Percentiles rank a stretch among this genome's conserved stretches.
phyloP scores from a whole-genome alignment of 306 rosid genomes.

The Lathyrus oleraceus region DNA sequence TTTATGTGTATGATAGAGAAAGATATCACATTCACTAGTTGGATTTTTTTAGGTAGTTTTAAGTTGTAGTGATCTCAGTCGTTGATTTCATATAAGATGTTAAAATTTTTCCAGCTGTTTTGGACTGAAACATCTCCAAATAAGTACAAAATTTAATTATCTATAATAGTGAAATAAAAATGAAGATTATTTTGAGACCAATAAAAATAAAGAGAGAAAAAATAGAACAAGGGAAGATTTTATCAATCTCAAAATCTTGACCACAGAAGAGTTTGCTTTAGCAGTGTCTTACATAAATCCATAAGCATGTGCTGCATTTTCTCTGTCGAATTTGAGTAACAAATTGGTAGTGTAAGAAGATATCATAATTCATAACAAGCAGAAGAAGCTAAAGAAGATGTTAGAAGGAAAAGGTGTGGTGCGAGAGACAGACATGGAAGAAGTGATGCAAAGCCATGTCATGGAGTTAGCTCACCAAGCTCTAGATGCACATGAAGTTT shows the following conservation, averaged over 20 bases:
- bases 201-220: slow-evolving; percentile 20
- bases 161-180: slow-evolving; percentile 7
- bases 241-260: slow-evolving; percentile 30
- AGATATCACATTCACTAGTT: neutral
- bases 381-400: slow-evolving; percentile 41
- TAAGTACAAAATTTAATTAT: slow-evolving; percentile 33
- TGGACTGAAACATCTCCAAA: slow-evolving; percentile 4
- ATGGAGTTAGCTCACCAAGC: slow-evolving; percentile 70
- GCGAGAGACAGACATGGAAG: slow-evolving; percentile 64
- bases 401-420: slow-evolving; percentile 74
- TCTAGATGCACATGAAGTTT: slow-evolving; percentile 61
- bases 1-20: neutral
- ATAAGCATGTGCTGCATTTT: slow-evolving; percentile 1
- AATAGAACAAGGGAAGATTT: slow-evolving; percentile 9
- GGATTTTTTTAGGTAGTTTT: too few species aligned
- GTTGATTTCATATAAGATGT: too few species aligned
- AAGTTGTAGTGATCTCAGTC: too few species aligned
- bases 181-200: slow-evolving; percentile 10
- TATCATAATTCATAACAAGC: too few species aligned
- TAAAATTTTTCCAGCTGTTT: neutral
- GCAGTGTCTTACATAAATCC: neutral
- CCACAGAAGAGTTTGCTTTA: slow-evolving; percentile 35
- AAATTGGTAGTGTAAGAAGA: too few species aligned
- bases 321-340: neutral
- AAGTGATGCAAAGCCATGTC: slow-evolving; percentile 52